Evolutionary conservation across 495 filamentous ascomycete species (phyloP).

Genomic region (Monascus purpureus): DNA sequence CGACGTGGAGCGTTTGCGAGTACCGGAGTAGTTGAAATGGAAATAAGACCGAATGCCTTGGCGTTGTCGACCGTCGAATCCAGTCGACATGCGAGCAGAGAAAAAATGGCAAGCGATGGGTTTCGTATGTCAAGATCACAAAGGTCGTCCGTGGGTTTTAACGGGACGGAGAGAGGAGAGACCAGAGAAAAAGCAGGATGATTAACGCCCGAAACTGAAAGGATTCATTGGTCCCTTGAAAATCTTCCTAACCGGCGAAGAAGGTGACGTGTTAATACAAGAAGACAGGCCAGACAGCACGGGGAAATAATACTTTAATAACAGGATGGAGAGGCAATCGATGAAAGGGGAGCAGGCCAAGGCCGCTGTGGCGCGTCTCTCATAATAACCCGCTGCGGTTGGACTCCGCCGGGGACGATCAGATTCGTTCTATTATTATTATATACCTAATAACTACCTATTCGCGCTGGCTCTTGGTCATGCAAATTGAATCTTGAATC

Average conservation of each 20-base stretch:
- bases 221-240: slow-evolving; percentile 19
- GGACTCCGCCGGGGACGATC: too few species aligned
- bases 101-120: slow-evolving; percentile 5
- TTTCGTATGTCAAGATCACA: slow-evolving; percentile 7
- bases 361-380: too few species aligned
- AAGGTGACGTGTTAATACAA: slow-evolving; percentile 3
- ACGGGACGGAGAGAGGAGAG: slow-evolving; percentile 2
- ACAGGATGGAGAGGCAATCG: too few species aligned
- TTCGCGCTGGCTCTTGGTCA: too few species aligned
- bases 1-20: slow-evolving; percentile 23
- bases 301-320: too few species aligned
- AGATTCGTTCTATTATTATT: too few species aligned
- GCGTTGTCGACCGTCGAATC: slow-evolving; percentile 21
- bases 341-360: too few species aligned
- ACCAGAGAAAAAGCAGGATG: slow-evolving; percentile 3
- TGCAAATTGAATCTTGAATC: too few species aligned
- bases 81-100: slow-evolving; percentile 36
- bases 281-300: too few species aligned
- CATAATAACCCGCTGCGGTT: too few species aligned
- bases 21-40: slow-evolving; percentile 5
- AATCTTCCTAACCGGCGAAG: slow-evolving; percentile 13
- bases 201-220: slow-evolving; percentile 14
- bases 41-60: slow-evolving; percentile 7
- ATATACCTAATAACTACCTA: too few species aligned
- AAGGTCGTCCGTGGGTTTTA: slow-evolving; percentile 4